A percentile compares a stretch with the other conserved stretches of the same genome.
phyloP scores from a whole-genome alignment of 176 grass and related monocot species.

The Bolboschoenus planiculmis region DNA sequence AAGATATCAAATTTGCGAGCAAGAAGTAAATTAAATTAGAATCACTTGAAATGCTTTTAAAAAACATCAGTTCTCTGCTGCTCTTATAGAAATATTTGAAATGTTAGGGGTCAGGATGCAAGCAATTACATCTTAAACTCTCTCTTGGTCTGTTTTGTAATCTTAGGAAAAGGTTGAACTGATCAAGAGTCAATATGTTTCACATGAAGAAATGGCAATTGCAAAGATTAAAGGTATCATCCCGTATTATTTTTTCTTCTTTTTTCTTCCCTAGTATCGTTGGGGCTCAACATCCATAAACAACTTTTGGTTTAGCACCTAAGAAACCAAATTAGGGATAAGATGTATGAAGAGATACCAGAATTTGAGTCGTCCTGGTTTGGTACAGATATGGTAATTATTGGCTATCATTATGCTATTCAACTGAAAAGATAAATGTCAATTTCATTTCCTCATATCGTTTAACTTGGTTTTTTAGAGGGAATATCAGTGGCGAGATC shows the following conservation, averaged over 20 bases:
- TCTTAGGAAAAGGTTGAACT: slow-evolving; percentile 26
- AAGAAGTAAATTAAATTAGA: not conserved
- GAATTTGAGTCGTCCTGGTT: not conserved
- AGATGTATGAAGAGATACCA: not conserved
- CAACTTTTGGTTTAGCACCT: not conserved
- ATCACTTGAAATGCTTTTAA: not conserved
- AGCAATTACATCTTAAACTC: not conserved
- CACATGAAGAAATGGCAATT: slow-evolving; percentile 29
- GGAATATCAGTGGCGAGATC: slow-evolving; percentile 23
- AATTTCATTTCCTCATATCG: not conserved
- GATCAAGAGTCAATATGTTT: slow-evolving; percentile 19
- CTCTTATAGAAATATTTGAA: not conserved
- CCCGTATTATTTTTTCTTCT: not conserved
- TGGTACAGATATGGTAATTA: not conserved
- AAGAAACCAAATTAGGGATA: not conserved
- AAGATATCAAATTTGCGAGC: not conserved
- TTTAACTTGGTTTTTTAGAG: slow-evolving; percentile 24
- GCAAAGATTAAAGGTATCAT: slow-evolving; percentile 36
- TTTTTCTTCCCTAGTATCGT: not conserved
- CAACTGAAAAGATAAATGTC: not conserved
- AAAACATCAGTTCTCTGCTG: not conserved
- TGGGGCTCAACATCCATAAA: not conserved
- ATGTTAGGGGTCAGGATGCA: not conserved
- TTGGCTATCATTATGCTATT: not conserved
- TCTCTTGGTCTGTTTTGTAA: not conserved